phyloP scores from a whole-genome alignment of 2,329 filamentous ascomycete genomes.

The Orbilia brochopaga region DNA sequence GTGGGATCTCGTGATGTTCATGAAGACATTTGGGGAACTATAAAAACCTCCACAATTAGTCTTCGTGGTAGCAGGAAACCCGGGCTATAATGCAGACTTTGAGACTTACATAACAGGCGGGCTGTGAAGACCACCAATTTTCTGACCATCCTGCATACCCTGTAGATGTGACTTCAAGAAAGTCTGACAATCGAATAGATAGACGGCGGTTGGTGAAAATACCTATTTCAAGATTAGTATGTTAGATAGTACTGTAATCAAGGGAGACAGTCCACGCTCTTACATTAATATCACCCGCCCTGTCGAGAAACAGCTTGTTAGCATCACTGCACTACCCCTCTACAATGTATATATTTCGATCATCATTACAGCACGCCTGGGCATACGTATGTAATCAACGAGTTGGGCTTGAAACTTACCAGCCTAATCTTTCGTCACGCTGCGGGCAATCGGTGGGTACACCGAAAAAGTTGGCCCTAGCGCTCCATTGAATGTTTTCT shows the following conservation, averaged over 20 bases:
- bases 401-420: constrained; percentile 61
- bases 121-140: constrained; percentile 54
- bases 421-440: constrained; percentile 64
- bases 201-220: constrained; percentile 63
- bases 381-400: background rate
- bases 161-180: constrained; percentile 63
- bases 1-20: constrained; percentile 5
- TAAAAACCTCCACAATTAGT: background rate
- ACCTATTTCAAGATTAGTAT: constrained; percentile 57
- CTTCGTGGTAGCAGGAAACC: too few relatives aligned
- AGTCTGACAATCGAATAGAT: constrained; percentile 63
- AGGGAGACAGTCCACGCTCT: background rate
- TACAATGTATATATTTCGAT: background rate
- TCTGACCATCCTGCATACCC: constrained; percentile 60
- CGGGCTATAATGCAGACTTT: too few relatives aligned
- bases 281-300: constrained; percentile 26
- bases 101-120: constrained; percentile 55
- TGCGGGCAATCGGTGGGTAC: constrained; percentile 67
- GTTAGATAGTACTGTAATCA: background rate
- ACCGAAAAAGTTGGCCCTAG: constrained; percentile 66
- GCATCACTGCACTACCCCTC: too few relatives aligned
- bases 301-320: too few relatives aligned
- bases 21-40: constrained; percentile 26
- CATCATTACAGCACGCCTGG: background rate
- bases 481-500: constrained; percentile 64